These are phyloP conservation scores for Nicotiana noctiflora DNA, from an alignment of 257 asterid species.

Conservation along the genomic window DNA sequence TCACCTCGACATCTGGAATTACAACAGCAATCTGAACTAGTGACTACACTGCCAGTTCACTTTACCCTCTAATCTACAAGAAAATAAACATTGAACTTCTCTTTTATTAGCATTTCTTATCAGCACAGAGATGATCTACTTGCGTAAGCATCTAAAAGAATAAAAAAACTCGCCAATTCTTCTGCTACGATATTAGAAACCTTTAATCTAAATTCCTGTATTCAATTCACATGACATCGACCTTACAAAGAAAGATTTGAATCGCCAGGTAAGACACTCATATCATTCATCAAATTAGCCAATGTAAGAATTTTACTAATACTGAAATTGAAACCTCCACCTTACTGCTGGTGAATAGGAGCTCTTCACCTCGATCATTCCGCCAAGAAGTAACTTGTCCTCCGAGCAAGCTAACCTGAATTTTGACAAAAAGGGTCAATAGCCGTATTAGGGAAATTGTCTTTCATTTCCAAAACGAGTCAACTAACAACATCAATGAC, in stretches of 20 bases:
- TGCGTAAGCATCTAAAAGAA: neutral
- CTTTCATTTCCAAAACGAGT: neutral
- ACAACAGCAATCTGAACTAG: neutral
- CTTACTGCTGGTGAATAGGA: slow-evolving; percentile 83
- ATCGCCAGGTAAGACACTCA: neutral
- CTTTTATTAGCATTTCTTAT: neutral
- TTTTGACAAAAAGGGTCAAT: slow-evolving; percentile 1
- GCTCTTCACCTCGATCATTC: slow-evolving; percentile 87
- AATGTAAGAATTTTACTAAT: neutral
- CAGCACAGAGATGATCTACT: neutral
- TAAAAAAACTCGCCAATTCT: neutral
- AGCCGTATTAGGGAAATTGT: slow-evolving; percentile 1
- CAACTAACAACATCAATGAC: neutral
- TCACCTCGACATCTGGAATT: slow-evolving; percentile 1
- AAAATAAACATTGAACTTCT: neutral
- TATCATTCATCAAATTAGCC: neutral
- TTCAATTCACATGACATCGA: neutral
- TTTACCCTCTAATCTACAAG: neutral
- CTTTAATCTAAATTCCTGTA: neutral
- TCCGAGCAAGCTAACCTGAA: slow-evolving; percentile 81
- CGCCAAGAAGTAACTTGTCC: slow-evolving; percentile 92
- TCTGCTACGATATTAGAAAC: neutral
- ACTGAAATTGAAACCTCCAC: slow-evolving; percentile 25
- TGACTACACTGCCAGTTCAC: neutral
- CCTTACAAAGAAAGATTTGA: neutral